Evolutionary conservation across 345 rosid species (phyloP), one percentile per base, ranked within the genome.

Genomic region (Camelina neglecta): DNA sequence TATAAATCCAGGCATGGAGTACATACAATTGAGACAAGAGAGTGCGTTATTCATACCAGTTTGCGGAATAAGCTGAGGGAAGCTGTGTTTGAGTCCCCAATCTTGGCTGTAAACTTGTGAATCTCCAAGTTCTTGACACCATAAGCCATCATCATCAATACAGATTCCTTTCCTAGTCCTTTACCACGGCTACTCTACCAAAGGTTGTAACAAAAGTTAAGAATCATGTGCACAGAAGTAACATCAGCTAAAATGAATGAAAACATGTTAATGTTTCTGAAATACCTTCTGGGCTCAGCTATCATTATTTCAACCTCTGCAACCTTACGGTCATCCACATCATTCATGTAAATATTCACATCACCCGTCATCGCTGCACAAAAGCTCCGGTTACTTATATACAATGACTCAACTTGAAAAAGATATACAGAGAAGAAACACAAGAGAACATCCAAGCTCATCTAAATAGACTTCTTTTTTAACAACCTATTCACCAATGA

Each of bases 291-390:
- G 24, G 86, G 81, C 68, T 95, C 96, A 66, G 96, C 96, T 56
- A 95, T 90, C 99, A 95, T 95, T 78, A 95, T 92, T 78, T 95
- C 97, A 12, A 92, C 75, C 82, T 90, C 97, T 49, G 93, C 96
- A 78, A 88, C 60, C 41, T 85, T 88, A 42, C 86, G 83, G 69
- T 92, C 90, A 29, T 95, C 99, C 79, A 87, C 65, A 80, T 95
- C 99, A 78, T 92, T 95, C 97, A 90, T 86, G 83, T 92, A 95
- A 66, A 90, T 81, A 67, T 95, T 92, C 74, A 92, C 97, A 84
- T 92, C 99, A 61, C 99, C 97, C 3, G 85, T 83, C 97, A 95
- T 92, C 10, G 94, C 94, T 92, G 92, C 62, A 73, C 42, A 60
- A 31, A 70, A 72, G 23, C 49, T 18, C 51, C 3, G 1, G 35